Base-by-base conservation (phyloP, 2,329 filamentous ascomycete species). In the Amphichorda felina region DNA sequence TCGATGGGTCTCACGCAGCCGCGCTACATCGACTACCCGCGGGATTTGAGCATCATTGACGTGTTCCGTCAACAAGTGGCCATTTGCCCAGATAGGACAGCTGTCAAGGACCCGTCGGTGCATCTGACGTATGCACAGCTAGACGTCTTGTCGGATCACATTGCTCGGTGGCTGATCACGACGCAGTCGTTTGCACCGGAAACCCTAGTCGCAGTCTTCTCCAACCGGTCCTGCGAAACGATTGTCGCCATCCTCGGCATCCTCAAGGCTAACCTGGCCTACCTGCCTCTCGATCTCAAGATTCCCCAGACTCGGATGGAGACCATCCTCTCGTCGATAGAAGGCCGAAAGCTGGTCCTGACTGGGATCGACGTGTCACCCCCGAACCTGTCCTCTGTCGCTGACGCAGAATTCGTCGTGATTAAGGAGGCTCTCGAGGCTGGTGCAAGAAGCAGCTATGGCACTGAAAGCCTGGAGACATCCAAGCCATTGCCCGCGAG, bases 211-310 rank as follows among this genome's bases (percentile, higher is more conserved):
- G 45, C 38, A 1, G 44, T 50, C 1, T 14, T 45, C 0, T 35
- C 44, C 1, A 39, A 39, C 3, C 39, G 50, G 0, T 50, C 48
- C 0, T 53, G 50, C n/a, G 26, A 47, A 17, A 43, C 49, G 0
- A 35, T 50, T 6, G 32, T 43, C 1, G 44, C 48, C 0, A 44
- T 51, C 13, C 13, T 49, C 0, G 50, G 45, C 4, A 43, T 50
- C 2, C 31, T 52, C 1, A 51, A 51, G 11, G 43, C 50, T 0
- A 47, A 43, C 14, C 4, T 48, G 8, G 48, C 49, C 0, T 52
- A 52, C n/a, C 34, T 51, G 1, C 50, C 50, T 0, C 37, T 51
- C 0, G 49, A 51, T 11, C 34, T 41, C 4, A 44, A 38, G 1
- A 30, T 38, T 0, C 49, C 49, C 2, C 4, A 22, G 2, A 33